phyloP scores from a whole-genome alignment of 306 rosid genomes.

The Malus fusca region DNA sequence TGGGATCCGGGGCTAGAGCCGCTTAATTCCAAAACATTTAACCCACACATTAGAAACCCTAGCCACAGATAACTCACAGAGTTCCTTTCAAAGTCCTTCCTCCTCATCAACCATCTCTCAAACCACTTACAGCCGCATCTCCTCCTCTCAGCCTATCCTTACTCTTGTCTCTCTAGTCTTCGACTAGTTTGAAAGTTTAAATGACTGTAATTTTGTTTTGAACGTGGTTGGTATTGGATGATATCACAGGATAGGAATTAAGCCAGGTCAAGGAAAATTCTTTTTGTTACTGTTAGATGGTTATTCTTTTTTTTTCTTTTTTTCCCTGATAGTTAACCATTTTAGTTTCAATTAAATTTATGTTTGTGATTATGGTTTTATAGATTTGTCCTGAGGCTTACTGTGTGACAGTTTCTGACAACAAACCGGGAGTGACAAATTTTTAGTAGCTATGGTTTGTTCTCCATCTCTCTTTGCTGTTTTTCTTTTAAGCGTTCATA shows the following conservation, averaged over 20 bases:
- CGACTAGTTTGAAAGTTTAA: neutral
- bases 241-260: neutral
- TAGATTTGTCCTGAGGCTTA: neutral
- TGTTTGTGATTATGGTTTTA: neutral
- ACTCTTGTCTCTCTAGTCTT: neutral
- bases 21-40: neutral
- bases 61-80: neutral
- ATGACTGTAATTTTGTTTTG: neutral
- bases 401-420: neutral
- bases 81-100: neutral
- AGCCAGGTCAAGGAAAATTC: neutral
- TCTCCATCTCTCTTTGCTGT: neutral
- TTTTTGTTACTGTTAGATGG: neutral
- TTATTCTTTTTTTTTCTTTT: neutral
- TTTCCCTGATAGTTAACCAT: neutral
- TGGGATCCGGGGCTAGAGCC: neutral
- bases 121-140: neutral
- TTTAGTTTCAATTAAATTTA: neutral
- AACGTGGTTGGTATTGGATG: neutral
- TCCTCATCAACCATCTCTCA: neutral
- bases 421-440: neutral
- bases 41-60: neutral
- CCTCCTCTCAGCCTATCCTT: neutral
- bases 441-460: constrained; percentile 17
- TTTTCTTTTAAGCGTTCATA: neutral